A percentile compares a stretch with the other conserved stretches of the same genome.
phyloP scores from a whole-genome alignment of 805 yeast genomes.

The Kodamaea fukazawae region DNA sequence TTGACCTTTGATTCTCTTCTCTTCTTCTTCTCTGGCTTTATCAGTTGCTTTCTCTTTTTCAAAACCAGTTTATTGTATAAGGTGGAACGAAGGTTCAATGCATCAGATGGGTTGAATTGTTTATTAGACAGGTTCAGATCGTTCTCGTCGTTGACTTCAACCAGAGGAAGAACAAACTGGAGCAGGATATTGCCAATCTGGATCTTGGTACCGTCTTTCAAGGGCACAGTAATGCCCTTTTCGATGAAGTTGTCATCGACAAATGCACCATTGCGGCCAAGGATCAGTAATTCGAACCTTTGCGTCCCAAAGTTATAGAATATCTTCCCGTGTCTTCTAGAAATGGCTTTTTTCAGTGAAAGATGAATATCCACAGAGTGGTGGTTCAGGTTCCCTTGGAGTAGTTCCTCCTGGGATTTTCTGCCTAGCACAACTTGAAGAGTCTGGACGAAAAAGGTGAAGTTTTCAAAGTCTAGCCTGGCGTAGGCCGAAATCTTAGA shows the following conservation, averaged over 20 bases:
- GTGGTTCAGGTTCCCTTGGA: constrained; percentile 52
- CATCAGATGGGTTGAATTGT: constrained; percentile 60
- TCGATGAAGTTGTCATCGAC: constrained; percentile 89
- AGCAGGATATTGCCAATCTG: constrained; percentile 94
- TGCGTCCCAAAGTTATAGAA: constrained; percentile 96
- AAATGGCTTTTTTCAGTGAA: constrained; percentile 88
- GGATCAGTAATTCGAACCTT: constrained; percentile 83
- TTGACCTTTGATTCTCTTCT: constrained; percentile 6
- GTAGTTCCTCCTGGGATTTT: constrained; percentile 50
- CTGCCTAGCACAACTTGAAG: constrained; percentile 93
- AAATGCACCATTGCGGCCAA: constrained; percentile 96
- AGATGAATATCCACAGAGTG: constrained; percentile 88
- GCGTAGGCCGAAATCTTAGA: constrained; percentile 60
- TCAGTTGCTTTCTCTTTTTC: constrained; percentile 1
- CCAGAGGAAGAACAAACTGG: constrained; percentile 78
- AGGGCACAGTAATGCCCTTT: constrained; percentile 86
- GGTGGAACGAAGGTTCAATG: constrained; percentile 52
- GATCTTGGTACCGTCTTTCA: constrained; percentile 74
- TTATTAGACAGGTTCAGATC: constrained; percentile 13
- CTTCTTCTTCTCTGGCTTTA: constrained; percentile 1
- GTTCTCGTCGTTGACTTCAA: constrained; percentile 39
- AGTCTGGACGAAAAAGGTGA: constrained; percentile 94
- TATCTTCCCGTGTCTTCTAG: constrained; percentile 91
- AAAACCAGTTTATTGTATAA: constrained; percentile 33
- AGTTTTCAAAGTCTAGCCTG: constrained; percentile 83